phyloP scores from a whole-genome alignment of 495 filamentous ascomycete species.

The Xylaria castorea region DNA sequence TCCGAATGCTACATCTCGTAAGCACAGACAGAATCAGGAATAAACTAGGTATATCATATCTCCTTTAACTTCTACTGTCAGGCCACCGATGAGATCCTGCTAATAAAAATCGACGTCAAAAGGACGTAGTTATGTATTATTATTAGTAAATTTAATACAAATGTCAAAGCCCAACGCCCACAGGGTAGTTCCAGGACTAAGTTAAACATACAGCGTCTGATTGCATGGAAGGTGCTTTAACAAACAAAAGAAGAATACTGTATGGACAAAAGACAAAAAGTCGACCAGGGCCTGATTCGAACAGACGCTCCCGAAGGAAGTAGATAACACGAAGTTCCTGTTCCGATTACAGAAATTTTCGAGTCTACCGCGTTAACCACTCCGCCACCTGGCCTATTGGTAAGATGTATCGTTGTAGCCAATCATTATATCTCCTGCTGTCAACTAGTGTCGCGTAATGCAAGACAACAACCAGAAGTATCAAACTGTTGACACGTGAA shows the following conservation, averaged over 20 bases:
- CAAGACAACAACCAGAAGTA: neutral
- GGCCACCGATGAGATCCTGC: too few relatives aligned
- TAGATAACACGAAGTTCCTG: neutral
- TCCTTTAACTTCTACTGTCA: neutral
- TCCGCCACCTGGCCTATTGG: slow-evolving; percentile 24
- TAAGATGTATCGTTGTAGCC: neutral
- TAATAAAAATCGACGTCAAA: neutral
- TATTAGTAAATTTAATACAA: too few relatives aligned
- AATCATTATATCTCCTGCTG: neutral
- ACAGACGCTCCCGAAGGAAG: slow-evolving; percentile 23
- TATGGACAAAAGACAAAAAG: neutral
- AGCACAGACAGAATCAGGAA: too few relatives aligned
- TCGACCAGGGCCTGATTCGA: slow-evolving; percentile 23
- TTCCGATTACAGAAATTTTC: neutral
- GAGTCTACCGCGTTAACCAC: slow-evolving; percentile 25
- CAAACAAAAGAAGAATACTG: too few relatives aligned
- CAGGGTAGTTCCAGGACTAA: too few relatives aligned
- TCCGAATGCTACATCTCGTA: neutral
- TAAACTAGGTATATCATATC: too few relatives aligned
- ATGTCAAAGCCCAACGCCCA: too few relatives aligned
- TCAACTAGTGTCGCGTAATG: neutral
- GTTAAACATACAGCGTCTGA: too few relatives aligned
- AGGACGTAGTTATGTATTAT: too few relatives aligned
- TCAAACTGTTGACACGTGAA: neutral
- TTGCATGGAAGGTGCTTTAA: too few relatives aligned